Evolutionary conservation across 2,329 filamentous ascomycete species (phyloP).

Genomic region (Colletotrichum neosansevieriae): DNA sequence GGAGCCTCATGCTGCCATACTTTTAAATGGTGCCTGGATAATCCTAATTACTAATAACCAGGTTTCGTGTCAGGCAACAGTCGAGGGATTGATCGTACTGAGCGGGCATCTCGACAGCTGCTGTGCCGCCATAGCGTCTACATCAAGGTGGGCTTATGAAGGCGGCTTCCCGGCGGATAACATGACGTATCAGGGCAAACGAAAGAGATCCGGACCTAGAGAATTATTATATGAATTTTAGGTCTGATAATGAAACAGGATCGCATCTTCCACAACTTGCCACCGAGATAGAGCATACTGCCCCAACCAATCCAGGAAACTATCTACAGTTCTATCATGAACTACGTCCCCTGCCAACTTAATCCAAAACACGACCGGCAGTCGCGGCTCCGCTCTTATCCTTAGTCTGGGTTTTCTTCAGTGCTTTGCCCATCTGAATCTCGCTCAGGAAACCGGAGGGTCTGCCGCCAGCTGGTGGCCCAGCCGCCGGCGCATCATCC

Average conservation of each 20-base stretch:
- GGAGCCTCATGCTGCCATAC: too few relatives aligned
- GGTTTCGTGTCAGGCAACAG: not conserved
- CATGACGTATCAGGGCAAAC: not conserved
- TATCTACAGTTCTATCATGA: not conserved
- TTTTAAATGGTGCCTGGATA: too few relatives aligned
- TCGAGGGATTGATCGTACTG: not conserved
- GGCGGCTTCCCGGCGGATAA: not conserved
- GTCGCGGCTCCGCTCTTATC: constrained; percentile 81
- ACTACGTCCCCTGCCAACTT: constrained; percentile 38
- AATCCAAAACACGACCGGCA: constrained; percentile 80
- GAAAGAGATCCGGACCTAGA: constrained; percentile 10
- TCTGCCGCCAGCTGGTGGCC: constrained; percentile 61
- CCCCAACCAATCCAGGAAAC: not conserved
- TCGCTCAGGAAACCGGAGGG: constrained; percentile 79
- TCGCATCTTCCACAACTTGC: constrained; percentile 11
- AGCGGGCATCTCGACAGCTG: too few relatives aligned
- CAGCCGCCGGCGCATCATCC: constrained; percentile 54
- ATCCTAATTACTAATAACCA: not conserved
- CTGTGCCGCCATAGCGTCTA: too few relatives aligned
- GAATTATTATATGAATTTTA: constrained; percentile 26
- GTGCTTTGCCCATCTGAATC: constrained; percentile 81
- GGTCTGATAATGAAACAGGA: constrained; percentile 22
- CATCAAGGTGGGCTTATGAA: too few relatives aligned
- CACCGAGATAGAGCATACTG: constrained; percentile 7
- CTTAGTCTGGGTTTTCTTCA: constrained; percentile 91